Evolutionary conservation across 352 stramenopile genomes (phyloP).

Genomic region (Plasmopara viticola): DNA sequence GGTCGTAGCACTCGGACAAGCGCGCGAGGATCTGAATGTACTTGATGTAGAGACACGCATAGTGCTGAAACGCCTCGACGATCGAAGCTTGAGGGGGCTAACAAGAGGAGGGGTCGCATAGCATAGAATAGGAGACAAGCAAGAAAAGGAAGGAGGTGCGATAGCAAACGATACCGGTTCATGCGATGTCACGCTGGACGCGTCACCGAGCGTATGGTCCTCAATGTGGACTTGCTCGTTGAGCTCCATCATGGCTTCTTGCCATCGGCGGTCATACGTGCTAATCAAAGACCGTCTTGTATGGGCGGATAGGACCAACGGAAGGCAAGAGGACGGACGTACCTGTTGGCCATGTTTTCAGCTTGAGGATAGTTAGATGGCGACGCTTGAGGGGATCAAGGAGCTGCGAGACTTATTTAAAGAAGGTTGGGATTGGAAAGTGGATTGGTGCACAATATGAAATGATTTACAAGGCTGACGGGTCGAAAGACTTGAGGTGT

Average conservation of each 20-base stretch:
- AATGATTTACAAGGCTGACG: too few species aligned
- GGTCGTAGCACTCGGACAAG: slow-evolving; percentile 89
- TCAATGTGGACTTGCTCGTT: slow-evolving; percentile 90
- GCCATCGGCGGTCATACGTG: slow-evolving; percentile 87
- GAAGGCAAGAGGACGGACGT: background rate
- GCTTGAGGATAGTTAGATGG: too few species aligned
- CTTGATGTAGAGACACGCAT: slow-evolving; percentile 93
- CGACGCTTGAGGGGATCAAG: too few species aligned
- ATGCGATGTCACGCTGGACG: slow-evolving; percentile 22
- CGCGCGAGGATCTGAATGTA: slow-evolving; percentile 90
- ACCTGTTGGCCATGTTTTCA: slow-evolving; percentile 35
- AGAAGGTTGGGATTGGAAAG: too few species aligned
- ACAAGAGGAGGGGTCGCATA: background rate
- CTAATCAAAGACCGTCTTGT: slow-evolving; percentile 20
- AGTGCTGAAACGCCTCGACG: slow-evolving; percentile 90
- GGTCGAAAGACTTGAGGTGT: too few species aligned
- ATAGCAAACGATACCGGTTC: slow-evolving; percentile 27
- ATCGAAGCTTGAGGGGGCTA: slow-evolving; percentile 71
- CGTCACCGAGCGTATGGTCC: slow-evolving; percentile 62
- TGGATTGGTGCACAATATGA: too few species aligned
- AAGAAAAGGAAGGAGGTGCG: background rate
- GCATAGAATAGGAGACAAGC: background rate
- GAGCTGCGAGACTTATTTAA: too few species aligned
- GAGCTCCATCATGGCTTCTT: slow-evolving; percentile 89
- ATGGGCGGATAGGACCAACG: background rate